phyloP scores from a whole-genome alignment of 2,329 filamentous ascomycete species.

The Cryphonectria nitschkei region DNA sequence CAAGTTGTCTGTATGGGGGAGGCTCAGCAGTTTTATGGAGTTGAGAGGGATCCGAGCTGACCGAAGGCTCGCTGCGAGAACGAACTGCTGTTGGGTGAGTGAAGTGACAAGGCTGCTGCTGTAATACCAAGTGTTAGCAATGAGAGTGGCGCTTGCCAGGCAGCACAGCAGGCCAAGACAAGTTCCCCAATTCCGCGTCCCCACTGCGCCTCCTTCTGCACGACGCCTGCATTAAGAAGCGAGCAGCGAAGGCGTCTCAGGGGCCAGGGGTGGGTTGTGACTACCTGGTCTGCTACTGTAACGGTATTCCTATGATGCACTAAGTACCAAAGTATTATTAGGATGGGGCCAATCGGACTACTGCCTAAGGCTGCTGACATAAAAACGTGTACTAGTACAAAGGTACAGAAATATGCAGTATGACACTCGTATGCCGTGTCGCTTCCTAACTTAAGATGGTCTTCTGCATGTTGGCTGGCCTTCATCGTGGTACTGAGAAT shows the following conservation, averaged over 20 bases:
- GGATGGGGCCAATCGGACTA: background rate
- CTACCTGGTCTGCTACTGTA: background rate
- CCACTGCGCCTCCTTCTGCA: background rate
- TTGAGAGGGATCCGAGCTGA: constrained; percentile 7
- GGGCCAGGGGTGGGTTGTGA: background rate
- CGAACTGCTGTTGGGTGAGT: background rate
- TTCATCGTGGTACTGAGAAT: no score
- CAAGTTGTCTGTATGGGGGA: background rate
- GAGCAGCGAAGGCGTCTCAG: background rate
- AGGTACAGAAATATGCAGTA: no score
- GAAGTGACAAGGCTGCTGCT: background rate
- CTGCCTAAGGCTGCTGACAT: background rate
- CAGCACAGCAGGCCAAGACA: background rate
- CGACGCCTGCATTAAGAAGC: background rate
- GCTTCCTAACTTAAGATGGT: no score
- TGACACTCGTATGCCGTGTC: background rate
- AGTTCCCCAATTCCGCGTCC: background rate
- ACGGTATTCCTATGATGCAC: background rate
- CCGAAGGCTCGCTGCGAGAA: background rate
- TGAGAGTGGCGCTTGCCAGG: background rate
- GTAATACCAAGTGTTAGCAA: background rate
- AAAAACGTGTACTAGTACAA: no score
- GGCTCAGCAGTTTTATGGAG: constrained; percentile 7
- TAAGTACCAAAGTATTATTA: background rate
- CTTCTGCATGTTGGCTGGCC: no score